Conservation (phyloP, 116 monocot species). For the Posidonia oceanica region DNA sequence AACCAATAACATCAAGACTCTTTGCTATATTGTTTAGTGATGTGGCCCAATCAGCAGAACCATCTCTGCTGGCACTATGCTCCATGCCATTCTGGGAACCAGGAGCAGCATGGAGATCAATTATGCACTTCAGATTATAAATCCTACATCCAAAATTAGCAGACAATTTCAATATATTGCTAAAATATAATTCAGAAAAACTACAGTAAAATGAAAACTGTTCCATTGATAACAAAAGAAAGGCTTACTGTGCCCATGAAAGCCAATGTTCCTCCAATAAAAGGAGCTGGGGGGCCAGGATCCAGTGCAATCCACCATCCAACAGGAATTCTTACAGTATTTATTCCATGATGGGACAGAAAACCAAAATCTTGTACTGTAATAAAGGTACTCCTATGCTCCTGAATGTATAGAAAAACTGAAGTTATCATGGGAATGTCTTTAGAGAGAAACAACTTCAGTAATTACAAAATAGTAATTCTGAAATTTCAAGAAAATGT, state of each 20-base stretch:
- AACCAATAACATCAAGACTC: slow-evolving; percentile 58
- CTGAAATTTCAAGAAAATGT: too few species aligned
- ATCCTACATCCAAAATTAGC: slow-evolving; percentile 15
- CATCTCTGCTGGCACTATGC: slow-evolving; percentile 85
- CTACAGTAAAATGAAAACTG: too few species aligned
- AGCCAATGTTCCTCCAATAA: slow-evolving; percentile 58
- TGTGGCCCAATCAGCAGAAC: slow-evolving; percentile 51
- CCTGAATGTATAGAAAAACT: slow-evolving; percentile 25
- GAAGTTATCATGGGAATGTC: too few species aligned
- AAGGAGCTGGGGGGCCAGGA: slow-evolving; percentile 71
- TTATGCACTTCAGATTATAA: slow-evolving; percentile 53
- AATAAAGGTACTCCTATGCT: slow-evolving; percentile 49
- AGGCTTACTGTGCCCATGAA: slow-evolving; percentile 69
- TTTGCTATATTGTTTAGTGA: slow-evolving; percentile 35
- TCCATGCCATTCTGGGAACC: slow-evolving; percentile 93
- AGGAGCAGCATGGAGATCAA: slow-evolving; percentile 94
- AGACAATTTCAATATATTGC: too few species aligned
- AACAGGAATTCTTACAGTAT: slow-evolving; percentile 74
- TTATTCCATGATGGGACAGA: slow-evolving; percentile 49
- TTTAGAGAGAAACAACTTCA: too few species aligned
- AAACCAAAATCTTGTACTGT: slow-evolving; percentile 61
- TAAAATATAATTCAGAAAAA: too few species aligned
- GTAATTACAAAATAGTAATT: too few species aligned
- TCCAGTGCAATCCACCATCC: slow-evolving; percentile 87
- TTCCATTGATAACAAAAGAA: slow-evolving; percentile 3